Conservation (phyloP, 768 basidiomycete species). For the Trametes cubensis region DNA sequence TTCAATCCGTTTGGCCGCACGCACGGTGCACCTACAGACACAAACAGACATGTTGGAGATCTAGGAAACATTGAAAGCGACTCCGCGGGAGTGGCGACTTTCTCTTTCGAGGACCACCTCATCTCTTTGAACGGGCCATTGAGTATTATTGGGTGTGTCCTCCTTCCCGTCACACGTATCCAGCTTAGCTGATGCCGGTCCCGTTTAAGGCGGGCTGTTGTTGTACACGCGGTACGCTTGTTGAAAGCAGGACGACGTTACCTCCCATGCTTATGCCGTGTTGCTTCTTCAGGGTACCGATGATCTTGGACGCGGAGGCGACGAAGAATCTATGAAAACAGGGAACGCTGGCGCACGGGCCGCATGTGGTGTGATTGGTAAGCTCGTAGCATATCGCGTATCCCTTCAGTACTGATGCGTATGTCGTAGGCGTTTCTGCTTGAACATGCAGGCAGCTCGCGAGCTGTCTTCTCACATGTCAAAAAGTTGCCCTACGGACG, state of each 20-base stretch:
- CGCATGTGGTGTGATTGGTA: constrained; percentile 85
- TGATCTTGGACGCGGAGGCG: constrained; percentile 72
- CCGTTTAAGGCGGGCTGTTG: constrained; percentile 60
- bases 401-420: neutral
- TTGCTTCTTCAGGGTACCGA: constrained; percentile 58
- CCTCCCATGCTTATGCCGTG: neutral
- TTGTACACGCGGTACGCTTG: constrained; percentile 65
- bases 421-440: neutral
- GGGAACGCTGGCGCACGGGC: constrained; percentile 76
- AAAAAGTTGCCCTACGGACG: too few species aligned
- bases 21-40: constrained; percentile 65
- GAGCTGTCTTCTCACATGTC: too few species aligned
- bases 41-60: constrained; percentile 71
- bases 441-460: neutral
- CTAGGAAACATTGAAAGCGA: constrained; percentile 75
- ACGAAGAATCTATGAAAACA: constrained; percentile 72
- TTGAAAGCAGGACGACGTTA: neutral
- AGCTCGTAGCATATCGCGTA: neutral
- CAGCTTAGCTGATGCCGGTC: neutral
- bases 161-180: neutral
- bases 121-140: constrained; percentile 69
- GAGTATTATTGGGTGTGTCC: constrained; percentile 69
- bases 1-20: constrained; percentile 71
- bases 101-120: constrained; percentile 59
- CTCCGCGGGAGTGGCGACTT: constrained; percentile 53